Evolutionary conservation across 2,329 filamentous ascomycete species (phyloP), one percentile per base, ranked within the genome.

Genomic region (Teratosphaeria viscida): DNA sequence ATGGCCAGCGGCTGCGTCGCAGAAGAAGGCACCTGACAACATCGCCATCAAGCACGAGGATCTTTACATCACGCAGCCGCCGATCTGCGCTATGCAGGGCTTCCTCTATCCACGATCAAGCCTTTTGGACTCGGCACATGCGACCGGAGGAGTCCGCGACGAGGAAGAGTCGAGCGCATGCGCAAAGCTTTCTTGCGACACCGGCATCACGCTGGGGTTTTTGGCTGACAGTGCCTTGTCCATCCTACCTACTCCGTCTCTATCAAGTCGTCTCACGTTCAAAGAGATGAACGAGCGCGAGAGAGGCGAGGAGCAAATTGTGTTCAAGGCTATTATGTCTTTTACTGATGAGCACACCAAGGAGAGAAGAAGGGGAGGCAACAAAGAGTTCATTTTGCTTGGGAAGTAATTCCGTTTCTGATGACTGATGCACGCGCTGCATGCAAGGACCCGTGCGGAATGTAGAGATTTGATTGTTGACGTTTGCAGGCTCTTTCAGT

Each of bases 281-380:
- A 32, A 52, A 26, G 35, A 60, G 47, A 14, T 55, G 27, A 14
- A 47, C 37, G 16, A 55, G 37, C 5, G 56, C 34, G n/a, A 59
- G 52, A 12, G 26, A 26, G 29, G 23, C 37, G 7, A 49, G 12
- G 43, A 37, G 37, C 19, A 27, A n/a, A 61, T 66, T 10, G 29
- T 66, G 8, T 70, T 67, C 64, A 70, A 63, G 29, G 65, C 68
- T 2, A 68, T 70, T 39, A 59, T 70, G 43, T 70, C 68, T 1
- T 70, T 67, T 56, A 60, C 59, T 16, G 54, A 63, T 19, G 56
- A 64, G 11, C 60, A 61, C 7, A 29, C 58, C 19, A 55, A 55
- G 43, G 47, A 52, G 47, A 61, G 62, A 57, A 66, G 65, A 62
- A 34, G 43, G n/a, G 2, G n/a, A 2, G 43, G 43, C 8, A 49